Percentiles rank a stretch among this genome's conserved stretches.
Conservation (phyloP, 1,139 yeast genomes). For the Geotrichum citri-aurantii region DNA sequence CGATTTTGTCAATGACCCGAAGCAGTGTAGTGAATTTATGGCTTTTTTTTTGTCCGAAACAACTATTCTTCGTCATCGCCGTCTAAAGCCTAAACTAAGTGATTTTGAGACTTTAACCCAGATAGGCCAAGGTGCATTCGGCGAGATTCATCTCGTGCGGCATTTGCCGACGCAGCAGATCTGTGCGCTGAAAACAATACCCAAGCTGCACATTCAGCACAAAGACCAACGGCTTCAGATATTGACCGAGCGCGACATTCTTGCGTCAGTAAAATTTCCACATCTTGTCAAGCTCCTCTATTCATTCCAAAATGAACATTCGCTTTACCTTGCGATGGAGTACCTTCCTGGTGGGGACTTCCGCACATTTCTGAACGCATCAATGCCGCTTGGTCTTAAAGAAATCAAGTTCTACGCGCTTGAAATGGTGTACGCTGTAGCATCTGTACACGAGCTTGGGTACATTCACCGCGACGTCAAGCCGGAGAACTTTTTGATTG, state of each 20-base stretch:
- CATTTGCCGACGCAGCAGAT: constrained; percentile 12
- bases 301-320: constrained; percentile 17
- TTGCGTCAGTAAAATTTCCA: constrained; percentile 13
- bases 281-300: constrained; percentile 17
- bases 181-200: constrained; percentile 18
- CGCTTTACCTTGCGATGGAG: constrained; percentile 18
- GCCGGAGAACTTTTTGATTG: constrained; percentile 88
- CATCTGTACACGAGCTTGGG: constrained; percentile 74
- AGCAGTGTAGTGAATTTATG: neutral
- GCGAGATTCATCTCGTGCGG: constrained; percentile 18
- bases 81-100: constrained; percentile 12
- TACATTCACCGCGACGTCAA: constrained; percentile 80
- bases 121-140: constrained; percentile 20
- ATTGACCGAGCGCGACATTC: constrained; percentile 18
- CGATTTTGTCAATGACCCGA: neutral
- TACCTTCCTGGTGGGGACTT: constrained; percentile 20
- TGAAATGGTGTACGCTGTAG: constrained; percentile 80
- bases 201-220: constrained; percentile 15
- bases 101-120: constrained; percentile 17
- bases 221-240: constrained; percentile 17
- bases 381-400: constrained; percentile 8
- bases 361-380: constrained; percentile 17
- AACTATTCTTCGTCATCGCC: constrained; percentile 6
- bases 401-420: constrained; percentile 16
- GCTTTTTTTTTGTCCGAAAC: constrained; percentile 7